These are phyloP conservation scores for Pycnococcus provasolii DNA, from an alignment of 139 green algal species.

Conservation along the genomic window DNA sequence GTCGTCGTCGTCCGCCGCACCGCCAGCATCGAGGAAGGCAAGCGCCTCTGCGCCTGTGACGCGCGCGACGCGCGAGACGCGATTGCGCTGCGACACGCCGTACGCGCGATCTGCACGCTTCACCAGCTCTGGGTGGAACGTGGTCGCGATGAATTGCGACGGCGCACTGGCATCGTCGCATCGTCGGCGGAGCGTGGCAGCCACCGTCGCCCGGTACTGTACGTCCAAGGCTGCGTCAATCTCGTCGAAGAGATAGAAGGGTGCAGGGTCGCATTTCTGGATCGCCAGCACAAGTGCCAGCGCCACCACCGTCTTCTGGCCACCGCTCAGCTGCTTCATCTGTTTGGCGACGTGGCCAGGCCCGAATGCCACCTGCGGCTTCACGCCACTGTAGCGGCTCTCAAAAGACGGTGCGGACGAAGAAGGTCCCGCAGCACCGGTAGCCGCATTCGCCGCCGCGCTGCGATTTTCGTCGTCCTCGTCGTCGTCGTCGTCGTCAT, in stretches of 20 bases:
- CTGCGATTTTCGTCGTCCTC: conserved; percentile 8
- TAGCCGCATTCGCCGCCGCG: neutral
- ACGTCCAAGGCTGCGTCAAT: conserved; percentile 96
- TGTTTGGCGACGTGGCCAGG: conserved; percentile 57
- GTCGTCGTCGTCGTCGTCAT: neutral
- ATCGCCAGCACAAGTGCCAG: conserved; percentile 98
- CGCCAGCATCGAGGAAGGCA: conserved; percentile 55
- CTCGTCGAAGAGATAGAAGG: conserved; percentile 98
- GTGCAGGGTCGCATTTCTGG: conserved; percentile 89
- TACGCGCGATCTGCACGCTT: conserved; percentile 70
- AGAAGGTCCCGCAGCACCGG: neutral
- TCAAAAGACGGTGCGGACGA: conserved; percentile 33
- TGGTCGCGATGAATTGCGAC: conserved; percentile 96
- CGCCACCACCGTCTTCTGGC: conserved; percentile 95
- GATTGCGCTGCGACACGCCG: conserved; percentile 77
- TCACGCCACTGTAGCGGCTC: conserved; percentile 70
- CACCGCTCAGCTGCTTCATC: conserved; percentile 83
- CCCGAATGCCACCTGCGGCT: conserved; percentile 67
- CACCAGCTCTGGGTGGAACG: conserved; percentile 87
- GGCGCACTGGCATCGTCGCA: conserved; percentile 31
- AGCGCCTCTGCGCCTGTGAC: conserved; percentile 58
- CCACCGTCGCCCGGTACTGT: conserved; percentile 80
- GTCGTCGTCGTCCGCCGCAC: too few relatives aligned
- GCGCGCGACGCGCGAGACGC: conserved; percentile 49
- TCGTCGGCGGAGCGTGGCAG: conserved; percentile 64